Base-by-base conservation (phyloP, 1,139 yeast species). In the Saccharomyces hybrid region DNA sequence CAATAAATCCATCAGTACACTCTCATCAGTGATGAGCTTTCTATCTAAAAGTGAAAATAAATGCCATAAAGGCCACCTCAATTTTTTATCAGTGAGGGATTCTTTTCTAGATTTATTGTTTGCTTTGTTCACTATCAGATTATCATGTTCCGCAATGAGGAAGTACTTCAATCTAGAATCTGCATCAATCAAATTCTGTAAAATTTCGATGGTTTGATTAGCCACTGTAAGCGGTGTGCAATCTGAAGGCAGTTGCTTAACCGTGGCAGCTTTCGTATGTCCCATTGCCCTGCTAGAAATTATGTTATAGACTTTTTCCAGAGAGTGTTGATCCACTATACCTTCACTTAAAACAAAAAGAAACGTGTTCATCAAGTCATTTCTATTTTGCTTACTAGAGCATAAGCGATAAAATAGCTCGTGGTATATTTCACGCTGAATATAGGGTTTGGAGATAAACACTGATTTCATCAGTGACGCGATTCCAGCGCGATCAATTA, bases 91-190 rank as follows among this genome's bases (percentile, higher is more conserved):
- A 59, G 67, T 63, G 27, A 70, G 63, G 1, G 71, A 63, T 30
- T 75, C 76, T 56, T 75, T 77, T 56, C 73, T 69, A 32, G 65
- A 63, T 54, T 70, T 67, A 5, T 59, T 14, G 1, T 65, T 53
- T 3, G 67, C 52, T 55, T 79, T 79, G 61, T 78, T 82, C 52
- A 76, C 65, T 54, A 80, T 74, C 31, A 82, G 75, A 51, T 77
- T 78, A 42, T 90, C 97, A 66, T 89, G 96, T 61, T 89, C 96
- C 5, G 87, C 82, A 56, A 91, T 75, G 65, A 91, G 84, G 65
- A 84, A 90, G 63, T 84, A 83, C 57, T 95, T 79, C 65, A 88
- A 75, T 60, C 84, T 88, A 20, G 79, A 77, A 60, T 85, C 88
- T 50, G 83, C 77, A 55, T 87, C 89, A 52, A 90, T 76, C 53